Base-by-base conservation (phyloP, 768 basidiomycete species). In the Sporobolomyces phaffii region DNA sequence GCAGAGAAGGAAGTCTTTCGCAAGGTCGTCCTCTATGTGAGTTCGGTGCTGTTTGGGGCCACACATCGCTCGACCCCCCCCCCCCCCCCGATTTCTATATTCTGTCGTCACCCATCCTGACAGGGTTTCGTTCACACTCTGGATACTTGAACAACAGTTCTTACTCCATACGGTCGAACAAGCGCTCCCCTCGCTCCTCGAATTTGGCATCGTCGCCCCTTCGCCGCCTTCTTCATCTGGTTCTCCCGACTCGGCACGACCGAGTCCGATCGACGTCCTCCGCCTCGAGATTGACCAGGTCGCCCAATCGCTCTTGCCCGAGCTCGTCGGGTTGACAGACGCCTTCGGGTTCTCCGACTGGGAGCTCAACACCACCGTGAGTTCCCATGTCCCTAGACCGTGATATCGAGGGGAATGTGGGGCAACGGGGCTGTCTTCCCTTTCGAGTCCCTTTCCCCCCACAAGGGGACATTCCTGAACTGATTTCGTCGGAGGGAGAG, bases 271-370 rank as follows among this genome's bases (percentile, higher is more conserved):
- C 60, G 64, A 65, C 4, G 18, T 31, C 5, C 61, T 70, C 7
- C 69, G 69, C 11, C 22, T 26, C 26, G 48, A 60, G 29, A 24
- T 65, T 15, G 48, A 53, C 40, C 1, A 2, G 4, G 20, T 49
- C 5, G 45, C 61, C n/a, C 38, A 51, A 28, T 1, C 4, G 14
- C 69, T 89, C 15, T 75, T 88, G 0, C 85, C 86, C 0, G 81
- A 90, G 64, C 82, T 82, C 8, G 83, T 89, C 59, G 86, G 84
- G 0, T 77, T 89, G 59, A 84, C 81, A 8, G 88, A 90, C 74
- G 84, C 86, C 5, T 88, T 90, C 74, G 85, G 84, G 0, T 87
- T 87, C 71, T 81, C 83, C 0, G 87, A 89, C 72, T 89, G 86
- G 85, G 84, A 87, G 57, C 78, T 89, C 22, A 83, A 88, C 69